These are phyloP conservation scores for Blastobotrys malaysiensis DNA, from an alignment of 1,139 yeast species.

Conservation along the genomic window DNA sequence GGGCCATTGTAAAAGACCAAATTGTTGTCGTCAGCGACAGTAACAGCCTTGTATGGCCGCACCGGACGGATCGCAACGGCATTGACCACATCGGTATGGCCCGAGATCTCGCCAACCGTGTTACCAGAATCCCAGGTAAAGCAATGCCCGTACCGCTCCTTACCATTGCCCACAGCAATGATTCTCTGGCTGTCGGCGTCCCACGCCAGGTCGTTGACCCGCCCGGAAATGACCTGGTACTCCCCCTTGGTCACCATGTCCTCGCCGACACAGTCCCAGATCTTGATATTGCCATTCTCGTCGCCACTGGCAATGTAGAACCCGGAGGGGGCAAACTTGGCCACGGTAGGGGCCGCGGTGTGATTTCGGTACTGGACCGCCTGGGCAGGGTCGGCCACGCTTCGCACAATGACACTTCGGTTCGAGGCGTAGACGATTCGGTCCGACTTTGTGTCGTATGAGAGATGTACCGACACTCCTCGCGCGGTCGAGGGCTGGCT, in stretches of 20 bases:
- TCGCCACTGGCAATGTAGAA: conserved; percentile 91
- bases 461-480: conserved; percentile 63
- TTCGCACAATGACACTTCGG: conserved; percentile 69
- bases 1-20: conserved; percentile 87
- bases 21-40: conserved; percentile 84
- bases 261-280: conserved; percentile 71
- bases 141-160: conserved; percentile 87
- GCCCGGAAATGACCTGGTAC: conserved; percentile 74
- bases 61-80: conserved; percentile 82
- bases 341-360: conserved; percentile 67
- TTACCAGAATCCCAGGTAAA: conserved; percentile 94
- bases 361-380: conserved; percentile 69
- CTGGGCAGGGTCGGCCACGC: conserved; percentile 48
- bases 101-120: conserved; percentile 91
- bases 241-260: conserved; percentile 73
- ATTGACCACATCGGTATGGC: conserved; percentile 81
- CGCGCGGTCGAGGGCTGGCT: conserved; percentile 76
- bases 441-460: conserved; percentile 64
- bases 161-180: conserved; percentile 94
- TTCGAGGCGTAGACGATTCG: conserved; percentile 78
- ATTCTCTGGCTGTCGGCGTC: conserved; percentile 82
- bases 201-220: conserved; percentile 84
- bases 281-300: conserved; percentile 74
- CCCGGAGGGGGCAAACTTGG: conserved; percentile 84
- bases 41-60: conserved; percentile 90